Evolutionary conservation across 768 basidiomycete species (phyloP).

Genomic region (Paxillus involutus): DNA sequence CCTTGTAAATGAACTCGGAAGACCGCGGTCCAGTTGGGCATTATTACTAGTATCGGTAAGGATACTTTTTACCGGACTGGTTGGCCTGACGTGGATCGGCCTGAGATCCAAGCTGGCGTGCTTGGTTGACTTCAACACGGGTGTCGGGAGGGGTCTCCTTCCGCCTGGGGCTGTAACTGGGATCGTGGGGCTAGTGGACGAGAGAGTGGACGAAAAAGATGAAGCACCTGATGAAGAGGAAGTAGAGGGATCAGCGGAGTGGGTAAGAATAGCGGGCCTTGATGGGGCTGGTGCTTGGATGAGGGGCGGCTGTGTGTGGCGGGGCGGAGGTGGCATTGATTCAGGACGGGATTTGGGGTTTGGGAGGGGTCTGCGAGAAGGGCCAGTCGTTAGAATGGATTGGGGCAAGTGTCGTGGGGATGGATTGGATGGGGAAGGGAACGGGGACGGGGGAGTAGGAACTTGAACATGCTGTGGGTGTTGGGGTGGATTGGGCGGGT

Average conservation of each 20-base stretch:
- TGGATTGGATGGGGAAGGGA: background rate
- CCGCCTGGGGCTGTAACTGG: background rate
- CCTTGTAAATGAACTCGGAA: slow-evolving; percentile 21
- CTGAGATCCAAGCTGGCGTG: slow-evolving; percentile 27
- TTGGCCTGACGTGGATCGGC: slow-evolving; percentile 2
- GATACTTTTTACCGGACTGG: slow-evolving; percentile 20
- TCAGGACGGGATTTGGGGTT: slow-evolving; percentile 28
- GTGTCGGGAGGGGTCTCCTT: slow-evolving; percentile 12
- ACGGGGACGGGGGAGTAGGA: slow-evolving; percentile 14
- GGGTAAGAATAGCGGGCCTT: slow-evolving; percentile 28
- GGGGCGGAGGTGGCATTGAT: slow-evolving; percentile 20
- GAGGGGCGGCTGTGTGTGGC: slow-evolving; percentile 16
- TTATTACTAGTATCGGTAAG: background rate
- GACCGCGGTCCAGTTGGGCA: slow-evolving; percentile 19
- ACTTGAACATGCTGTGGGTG: slow-evolving; percentile 10
- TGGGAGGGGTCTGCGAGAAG: slow-evolving; percentile 28
- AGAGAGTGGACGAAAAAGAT: slow-evolving; percentile 18
- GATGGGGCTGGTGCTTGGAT: slow-evolving; percentile 32
- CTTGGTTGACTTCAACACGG: slow-evolving; percentile 8
- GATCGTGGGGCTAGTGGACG: background rate
- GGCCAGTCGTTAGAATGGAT: slow-evolving; percentile 9
- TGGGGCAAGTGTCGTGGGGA: background rate
- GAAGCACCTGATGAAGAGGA: slow-evolving; percentile 14
- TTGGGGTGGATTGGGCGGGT: slow-evolving; percentile 8
- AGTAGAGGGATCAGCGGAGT: slow-evolving; percentile 15